Evolutionary conservation across 2,329 filamentous ascomycete genomes (phyloP).

Genomic region (Fusarium sp.): DNA sequence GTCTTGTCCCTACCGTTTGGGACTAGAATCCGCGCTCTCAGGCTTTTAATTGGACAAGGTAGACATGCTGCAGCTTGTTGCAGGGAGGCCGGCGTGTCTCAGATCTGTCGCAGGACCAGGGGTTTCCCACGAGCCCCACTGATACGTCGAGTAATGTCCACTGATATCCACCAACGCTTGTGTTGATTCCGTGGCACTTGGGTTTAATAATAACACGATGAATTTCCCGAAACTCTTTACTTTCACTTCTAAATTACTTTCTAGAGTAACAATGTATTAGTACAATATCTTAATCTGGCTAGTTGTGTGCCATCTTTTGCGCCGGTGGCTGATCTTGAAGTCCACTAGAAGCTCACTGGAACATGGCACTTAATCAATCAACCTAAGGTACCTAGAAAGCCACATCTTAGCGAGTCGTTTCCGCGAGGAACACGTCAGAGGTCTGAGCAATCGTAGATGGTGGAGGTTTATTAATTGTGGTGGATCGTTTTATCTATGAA

Average conservation of each 20-base stretch:
- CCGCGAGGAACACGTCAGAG: constrained; percentile 46
- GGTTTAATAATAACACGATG: too few relatives aligned
- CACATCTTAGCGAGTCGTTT: constrained; percentile 22
- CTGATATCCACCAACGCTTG: constrained; percentile 19
- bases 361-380: constrained; percentile 19
- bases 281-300: too few relatives aligned
- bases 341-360: constrained; percentile 40
- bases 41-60: constrained; percentile 31
- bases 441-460: constrained; percentile 28
- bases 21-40: constrained; percentile 34
- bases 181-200: constrained; percentile 1
- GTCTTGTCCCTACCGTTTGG: constrained; percentile 44
- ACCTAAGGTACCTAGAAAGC: constrained; percentile 13
- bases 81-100: constrained; percentile 54
- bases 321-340: constrained; percentile 22
- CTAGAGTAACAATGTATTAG: too few relatives aligned
- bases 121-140: constrained; percentile 17
- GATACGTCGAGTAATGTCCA: constrained; percentile 21
- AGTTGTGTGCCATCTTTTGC: neutral
- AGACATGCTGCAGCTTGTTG: constrained; percentile 27
- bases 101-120: constrained; percentile 61
- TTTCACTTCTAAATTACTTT: too few relatives aligned
- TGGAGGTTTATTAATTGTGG: constrained; percentile 21
- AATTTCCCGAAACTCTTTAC: too few relatives aligned
- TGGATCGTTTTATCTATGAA: constrained; percentile 37